Percentiles rank a stretch among this genome's conserved stretches.
phyloP scores from a whole-genome alignment of 2,329 filamentous ascomycete genomes.

The Amesomyces nigricolor region DNA sequence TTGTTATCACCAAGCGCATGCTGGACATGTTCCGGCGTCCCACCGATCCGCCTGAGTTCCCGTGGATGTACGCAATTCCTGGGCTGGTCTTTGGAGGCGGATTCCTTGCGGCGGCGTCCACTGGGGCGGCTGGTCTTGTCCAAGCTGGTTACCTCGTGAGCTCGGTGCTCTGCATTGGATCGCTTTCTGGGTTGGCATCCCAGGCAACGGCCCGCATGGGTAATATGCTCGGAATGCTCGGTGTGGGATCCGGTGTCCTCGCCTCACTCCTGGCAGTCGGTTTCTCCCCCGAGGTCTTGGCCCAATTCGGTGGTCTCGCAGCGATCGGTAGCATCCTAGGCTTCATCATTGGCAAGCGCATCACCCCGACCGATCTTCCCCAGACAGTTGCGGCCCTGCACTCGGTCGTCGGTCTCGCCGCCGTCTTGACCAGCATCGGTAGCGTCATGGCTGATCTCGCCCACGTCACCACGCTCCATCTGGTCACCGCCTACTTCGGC shows the following conservation, averaged over 20 bases:
- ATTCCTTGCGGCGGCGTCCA: constrained; percentile 71
- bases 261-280: constrained; percentile 77
- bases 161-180: constrained; percentile 78
- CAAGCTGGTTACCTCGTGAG: constrained; percentile 84
- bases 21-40: constrained; percentile 85
- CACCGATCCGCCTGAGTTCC: constrained; percentile 82
- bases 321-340: constrained; percentile 61
- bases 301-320: constrained; percentile 74
- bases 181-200: constrained; percentile 73
- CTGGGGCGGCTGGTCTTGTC: constrained; percentile 76
- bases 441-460: constrained; percentile 71
- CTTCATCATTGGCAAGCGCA: constrained; percentile 74
- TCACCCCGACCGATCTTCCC: constrained; percentile 81
- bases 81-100: constrained; percentile 73
- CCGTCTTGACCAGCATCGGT: constrained; percentile 81
- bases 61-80: constrained; percentile 78
- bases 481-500: constrained; percentile 80
- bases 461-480: constrained; percentile 69
- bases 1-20: constrained; percentile 90
- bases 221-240: constrained; percentile 80
- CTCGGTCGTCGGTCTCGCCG: constrained; percentile 83
- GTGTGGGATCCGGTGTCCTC: constrained; percentile 75
- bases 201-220: constrained; percentile 79
- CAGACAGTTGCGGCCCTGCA: constrained; percentile 87
- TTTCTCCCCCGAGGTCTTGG: constrained; percentile 70